Conservation (phyloP, 176 grass and related monocot species). For the Raddia distichophylla region DNA sequence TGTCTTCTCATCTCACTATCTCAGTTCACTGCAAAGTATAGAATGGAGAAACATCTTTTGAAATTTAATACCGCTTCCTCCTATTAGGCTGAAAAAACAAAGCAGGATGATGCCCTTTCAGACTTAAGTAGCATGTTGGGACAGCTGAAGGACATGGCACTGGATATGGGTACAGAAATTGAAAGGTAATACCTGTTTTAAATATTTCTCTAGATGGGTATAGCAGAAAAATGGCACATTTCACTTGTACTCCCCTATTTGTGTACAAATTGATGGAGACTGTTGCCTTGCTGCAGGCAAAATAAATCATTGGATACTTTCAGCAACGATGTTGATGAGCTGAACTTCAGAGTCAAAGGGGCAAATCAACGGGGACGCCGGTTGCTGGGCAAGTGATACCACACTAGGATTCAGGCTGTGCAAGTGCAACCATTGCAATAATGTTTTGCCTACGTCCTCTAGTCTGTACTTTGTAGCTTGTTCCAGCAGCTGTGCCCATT, state of each 20-base stretch:
- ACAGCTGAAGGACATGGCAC: constrained; percentile 69
- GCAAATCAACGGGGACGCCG: constrained; percentile 69
- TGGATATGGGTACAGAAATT: constrained; percentile 84
- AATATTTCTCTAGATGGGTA: not conserved
- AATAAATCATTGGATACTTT: constrained; percentile 76
- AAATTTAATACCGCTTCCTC: constrained; percentile 4
- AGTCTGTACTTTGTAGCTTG: not conserved
- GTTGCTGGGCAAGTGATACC: constrained; percentile 76
- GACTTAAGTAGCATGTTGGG: constrained; percentile 70
- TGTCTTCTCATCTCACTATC: constrained; percentile 2
- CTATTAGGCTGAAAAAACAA: constrained; percentile 61
- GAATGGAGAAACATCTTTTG: not conserved
- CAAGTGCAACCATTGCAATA: not conserved
- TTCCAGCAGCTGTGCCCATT: not conserved
- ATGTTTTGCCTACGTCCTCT: not conserved
- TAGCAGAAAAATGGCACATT: not conserved
- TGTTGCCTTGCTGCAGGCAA: constrained; percentile 56
- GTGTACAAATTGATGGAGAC: constrained; percentile 16
- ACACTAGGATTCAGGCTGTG: not conserved
- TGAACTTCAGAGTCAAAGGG: constrained; percentile 80
- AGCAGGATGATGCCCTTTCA: constrained; percentile 74
- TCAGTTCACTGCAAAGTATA: not conserved
- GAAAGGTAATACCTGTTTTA: constrained; percentile 49
- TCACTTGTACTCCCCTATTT: not conserved
- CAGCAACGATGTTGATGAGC: constrained; percentile 68